Conservation (phyloP, 2,329 filamentous ascomycete species). For the Fusarium napiforme region DNA sequence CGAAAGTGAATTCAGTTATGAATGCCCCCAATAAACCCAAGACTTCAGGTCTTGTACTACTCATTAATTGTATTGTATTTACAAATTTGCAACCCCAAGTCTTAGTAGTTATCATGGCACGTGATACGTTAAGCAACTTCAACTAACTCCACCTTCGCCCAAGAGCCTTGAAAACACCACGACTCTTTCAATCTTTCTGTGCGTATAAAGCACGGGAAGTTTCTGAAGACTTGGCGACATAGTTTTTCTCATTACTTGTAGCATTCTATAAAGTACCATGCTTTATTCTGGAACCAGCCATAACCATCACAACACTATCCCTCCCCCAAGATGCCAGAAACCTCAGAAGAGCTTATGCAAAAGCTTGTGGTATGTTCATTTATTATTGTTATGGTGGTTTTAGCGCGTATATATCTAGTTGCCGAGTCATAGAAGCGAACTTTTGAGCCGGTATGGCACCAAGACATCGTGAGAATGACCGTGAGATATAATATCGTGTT, state of each 20-base stretch:
- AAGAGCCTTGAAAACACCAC: constrained; percentile 26
- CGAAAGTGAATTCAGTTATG: background rate
- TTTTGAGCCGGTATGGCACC: background rate
- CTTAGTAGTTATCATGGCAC: constrained; percentile 6
- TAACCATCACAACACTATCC: constrained; percentile 22
- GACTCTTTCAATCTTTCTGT: constrained; percentile 24
- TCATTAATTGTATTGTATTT: background rate
- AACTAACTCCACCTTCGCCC: constrained; percentile 22
- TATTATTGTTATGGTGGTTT: background rate
- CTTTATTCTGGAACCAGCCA: constrained; percentile 26
- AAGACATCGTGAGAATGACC: background rate
- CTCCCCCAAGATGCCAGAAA: constrained; percentile 40
- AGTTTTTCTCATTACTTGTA: background rate
- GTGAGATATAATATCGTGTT: background rate
- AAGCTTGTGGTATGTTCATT: constrained; percentile 46
- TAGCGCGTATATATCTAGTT: background rate
- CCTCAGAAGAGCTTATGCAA: constrained; percentile 40
- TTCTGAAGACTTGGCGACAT: background rate
- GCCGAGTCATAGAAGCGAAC: background rate
- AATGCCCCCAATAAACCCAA: background rate
- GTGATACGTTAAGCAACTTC: constrained; percentile 24
- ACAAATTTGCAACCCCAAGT: background rate
- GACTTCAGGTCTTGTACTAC: background rate
- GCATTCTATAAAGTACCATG: constrained; percentile 32
- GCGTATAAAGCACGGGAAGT: constrained; percentile 7